These are phyloP conservation scores for Heliamphora pulchella DNA, from an alignment of 179 eudicot species.

Conservation along the genomic window DNA sequence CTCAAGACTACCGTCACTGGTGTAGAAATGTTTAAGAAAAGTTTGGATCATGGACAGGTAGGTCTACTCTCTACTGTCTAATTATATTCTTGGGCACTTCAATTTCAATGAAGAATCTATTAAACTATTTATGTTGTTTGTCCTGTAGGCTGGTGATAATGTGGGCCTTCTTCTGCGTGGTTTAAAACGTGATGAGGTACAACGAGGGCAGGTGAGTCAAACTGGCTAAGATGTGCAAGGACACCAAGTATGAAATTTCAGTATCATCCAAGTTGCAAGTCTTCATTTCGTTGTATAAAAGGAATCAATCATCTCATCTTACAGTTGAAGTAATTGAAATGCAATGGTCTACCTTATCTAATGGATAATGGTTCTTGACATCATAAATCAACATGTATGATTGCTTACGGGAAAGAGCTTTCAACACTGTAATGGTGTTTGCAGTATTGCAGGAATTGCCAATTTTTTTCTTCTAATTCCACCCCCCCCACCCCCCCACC, in stretches of 20 bases:
- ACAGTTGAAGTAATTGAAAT: slow-evolving; percentile 9
- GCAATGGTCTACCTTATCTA: not conserved
- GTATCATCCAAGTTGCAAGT: not conserved
- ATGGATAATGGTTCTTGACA: not conserved
- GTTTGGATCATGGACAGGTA: slow-evolving; percentile 64
- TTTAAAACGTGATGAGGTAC: slow-evolving; percentile 59
- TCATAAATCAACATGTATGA: not conserved
- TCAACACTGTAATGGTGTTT: not conserved
- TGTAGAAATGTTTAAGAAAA: slow-evolving; percentile 86
- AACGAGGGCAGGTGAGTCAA: slow-evolving; percentile 60
- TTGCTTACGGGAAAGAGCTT: not conserved
- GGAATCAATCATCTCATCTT: not conserved
- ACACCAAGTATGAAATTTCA: not conserved
- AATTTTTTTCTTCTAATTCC: not conserved
- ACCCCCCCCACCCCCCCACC: no score
- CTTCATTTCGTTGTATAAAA: not conserved
- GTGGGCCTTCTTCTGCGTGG: slow-evolving; percentile 88
- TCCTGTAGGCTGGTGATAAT: slow-evolving; percentile 72
- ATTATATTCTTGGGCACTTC: not conserved
- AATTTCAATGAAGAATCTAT: not conserved
- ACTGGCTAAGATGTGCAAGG: not conserved
- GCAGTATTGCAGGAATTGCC: not conserved
- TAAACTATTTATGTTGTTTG: not conserved
- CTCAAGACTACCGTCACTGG: slow-evolving; percentile 70
- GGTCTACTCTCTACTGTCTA: slow-evolving; percentile 2